These are phyloP conservation scores for Ilex asprella DNA, from an alignment of 257 asterid genomes.

Conservation along the genomic window DNA sequence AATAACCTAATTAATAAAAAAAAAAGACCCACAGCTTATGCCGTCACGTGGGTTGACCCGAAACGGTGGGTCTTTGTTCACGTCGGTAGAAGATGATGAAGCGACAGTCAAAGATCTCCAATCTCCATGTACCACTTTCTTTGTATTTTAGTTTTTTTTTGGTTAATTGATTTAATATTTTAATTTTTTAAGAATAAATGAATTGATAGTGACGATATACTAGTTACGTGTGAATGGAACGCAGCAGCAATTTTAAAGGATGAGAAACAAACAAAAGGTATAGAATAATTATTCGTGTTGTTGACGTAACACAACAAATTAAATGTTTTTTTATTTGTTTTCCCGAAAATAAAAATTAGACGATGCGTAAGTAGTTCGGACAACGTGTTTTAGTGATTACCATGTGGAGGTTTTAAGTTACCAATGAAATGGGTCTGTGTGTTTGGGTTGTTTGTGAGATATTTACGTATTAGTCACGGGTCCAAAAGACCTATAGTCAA, in stretches of 20 bases:
- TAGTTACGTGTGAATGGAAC: constrained; percentile 15
- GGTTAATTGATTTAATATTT: background rate
- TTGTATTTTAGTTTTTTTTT: background rate
- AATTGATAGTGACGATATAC: background rate
- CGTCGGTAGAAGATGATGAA: constrained; percentile 24
- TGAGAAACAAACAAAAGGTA: too few species aligned
- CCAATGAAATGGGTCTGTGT: too few species aligned
- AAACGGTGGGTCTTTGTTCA: constrained; percentile 33
- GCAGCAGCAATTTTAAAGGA: background rate
- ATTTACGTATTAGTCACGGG: too few species aligned
- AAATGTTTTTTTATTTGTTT: background rate
- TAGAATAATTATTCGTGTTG: constrained; percentile 16
- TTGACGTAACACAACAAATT: constrained; percentile 15
- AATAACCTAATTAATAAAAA: too few species aligned
- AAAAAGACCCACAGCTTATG: constrained; percentile 13
- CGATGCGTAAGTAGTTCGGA: too few species aligned
- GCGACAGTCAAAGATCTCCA: constrained; percentile 37
- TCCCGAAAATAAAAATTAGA: background rate
- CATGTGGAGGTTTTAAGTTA: too few species aligned
- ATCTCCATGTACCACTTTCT: constrained; percentile 14
- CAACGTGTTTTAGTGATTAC: too few species aligned
- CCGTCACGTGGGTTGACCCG: constrained; percentile 38
- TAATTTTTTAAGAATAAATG: background rate
- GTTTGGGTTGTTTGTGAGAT: too few species aligned
- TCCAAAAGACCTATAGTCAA: too few species aligned